phyloP scores from a whole-genome alignment of 1,139 yeast species.

The Magnusiomyces clavatus region DNA sequence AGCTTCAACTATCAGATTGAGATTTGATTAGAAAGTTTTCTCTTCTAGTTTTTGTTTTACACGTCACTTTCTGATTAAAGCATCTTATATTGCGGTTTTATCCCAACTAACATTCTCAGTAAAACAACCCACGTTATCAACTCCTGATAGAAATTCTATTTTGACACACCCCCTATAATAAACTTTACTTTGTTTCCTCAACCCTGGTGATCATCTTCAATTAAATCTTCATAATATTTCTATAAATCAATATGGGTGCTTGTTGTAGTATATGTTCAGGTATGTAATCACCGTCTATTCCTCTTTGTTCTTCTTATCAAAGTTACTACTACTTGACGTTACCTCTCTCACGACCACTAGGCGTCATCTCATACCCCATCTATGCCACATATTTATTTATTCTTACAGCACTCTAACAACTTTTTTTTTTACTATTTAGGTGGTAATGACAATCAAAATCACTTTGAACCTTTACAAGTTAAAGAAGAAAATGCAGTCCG shows the following conservation, averaged over 20 bases:
- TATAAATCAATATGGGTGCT: slow-evolving; percentile 1
- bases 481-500: slow-evolving; percentile 96
- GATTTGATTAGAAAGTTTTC: too few species aligned
- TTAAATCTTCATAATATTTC: background rate
- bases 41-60: too few species aligned
- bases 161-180: background rate
- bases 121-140: background rate
- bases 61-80: too few species aligned
- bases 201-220: background rate
- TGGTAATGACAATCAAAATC: background rate
- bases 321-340: background rate
- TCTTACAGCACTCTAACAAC: background rate
- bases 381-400: background rate
- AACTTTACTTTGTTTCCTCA: slow-evolving; percentile 19
- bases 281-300: background rate
- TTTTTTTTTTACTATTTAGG: background rate
- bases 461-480: slow-evolving; percentile 34
- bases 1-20: too few species aligned
- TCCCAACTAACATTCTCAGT: background rate
- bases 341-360: background rate
- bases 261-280: slow-evolving; percentile 5
- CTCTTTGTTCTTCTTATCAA: background rate
- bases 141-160: background rate
- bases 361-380: too few species aligned
- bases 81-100: too few species aligned